Evolutionary conservation across 2,329 filamentous ascomycete species (phyloP), one percentile per base, ranked within the genome.

Genomic region (Simplicillium sp.): DNA sequence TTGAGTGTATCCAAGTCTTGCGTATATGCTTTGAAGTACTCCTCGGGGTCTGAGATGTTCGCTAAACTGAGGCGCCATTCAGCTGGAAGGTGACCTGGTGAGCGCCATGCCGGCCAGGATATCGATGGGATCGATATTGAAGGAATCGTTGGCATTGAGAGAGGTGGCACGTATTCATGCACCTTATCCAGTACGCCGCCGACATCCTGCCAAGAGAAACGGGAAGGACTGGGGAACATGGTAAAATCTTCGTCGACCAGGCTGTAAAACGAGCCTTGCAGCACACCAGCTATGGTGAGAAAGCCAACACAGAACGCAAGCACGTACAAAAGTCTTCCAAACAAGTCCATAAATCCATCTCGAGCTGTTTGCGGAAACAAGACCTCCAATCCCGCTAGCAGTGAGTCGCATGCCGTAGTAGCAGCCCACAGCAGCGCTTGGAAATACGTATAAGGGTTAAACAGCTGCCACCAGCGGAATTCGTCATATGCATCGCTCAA

Each of bases 401-500:
- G 16, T 14, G 40, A 38, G 29, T 57, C 48, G 40, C 52, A 48
- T 16, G 46, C 37, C 13, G 34, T 37, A 13, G 50, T 48, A 12
- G 54, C 32, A 6, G 52, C 7, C 53, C 54, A 57, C 13, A 42
- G 44, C 13, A 56, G 11, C 4, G 48, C 46, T 14, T 52, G 41
- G 2, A 60, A 6, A 25, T 62, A 62, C 5, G 56, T 60, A 41
- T 51, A 47, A 1, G 59, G 60, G 20, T 60, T 52, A 4, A 60
- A 37, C 3, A 61, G 44, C 14, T 49, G 49, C 46, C 50, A 49
- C 48, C 54, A 55, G 29, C 53, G 42, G 15, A 42, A 38, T 11
- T 43, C 44, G 3, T 36, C 44, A 3, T 12, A 11, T 11, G 28
- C 16, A 9, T 11, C 34, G 20, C 20, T 25, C 20, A 25, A 9